Conservation (phyloP, 768 basidiomycete species). For the Suillus alpinus region DNA sequence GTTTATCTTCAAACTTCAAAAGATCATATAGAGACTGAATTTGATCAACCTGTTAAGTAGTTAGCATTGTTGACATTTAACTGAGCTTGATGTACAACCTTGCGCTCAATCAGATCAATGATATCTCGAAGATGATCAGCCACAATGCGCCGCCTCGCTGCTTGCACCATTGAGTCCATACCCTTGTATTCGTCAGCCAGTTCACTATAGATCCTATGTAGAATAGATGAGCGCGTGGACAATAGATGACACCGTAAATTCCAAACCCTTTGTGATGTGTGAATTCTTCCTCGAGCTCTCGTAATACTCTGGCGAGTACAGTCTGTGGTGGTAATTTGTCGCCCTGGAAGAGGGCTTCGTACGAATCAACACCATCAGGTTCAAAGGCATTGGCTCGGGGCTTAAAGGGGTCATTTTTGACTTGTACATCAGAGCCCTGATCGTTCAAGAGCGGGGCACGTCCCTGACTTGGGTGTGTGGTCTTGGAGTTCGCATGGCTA, state of each 20-base stretch:
- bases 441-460: constrained; percentile 1
- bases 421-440: constrained; percentile 46
- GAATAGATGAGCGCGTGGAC: constrained; percentile 9
- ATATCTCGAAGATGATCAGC: constrained; percentile 89
- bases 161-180: constrained; percentile 82
- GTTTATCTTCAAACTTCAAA: constrained; percentile 72
- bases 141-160: constrained; percentile 78
- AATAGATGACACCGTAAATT: neutral
- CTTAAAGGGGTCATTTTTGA: constrained; percentile 34
- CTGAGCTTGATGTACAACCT: constrained; percentile 47
- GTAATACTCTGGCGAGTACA: constrained; percentile 74
- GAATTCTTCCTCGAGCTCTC: constrained; percentile 94
- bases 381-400: neutral
- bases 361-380: neutral
- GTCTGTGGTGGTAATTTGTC: constrained; percentile 75
- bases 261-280: constrained; percentile 89
- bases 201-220: constrained; percentile 80
- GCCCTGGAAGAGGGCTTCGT: constrained; percentile 7
- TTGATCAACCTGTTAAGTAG: constrained; percentile 72
- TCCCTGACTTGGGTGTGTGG: neutral
- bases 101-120: constrained; percentile 87
- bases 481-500: neutral
- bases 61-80: constrained; percentile 9
- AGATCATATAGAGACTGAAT: constrained; percentile 90
- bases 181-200: constrained; percentile 90